Evolutionary conservation across 345 rosid species (phyloP), one percentile per base, ranked within the genome.

Genomic region (Acer saccharum): DNA sequence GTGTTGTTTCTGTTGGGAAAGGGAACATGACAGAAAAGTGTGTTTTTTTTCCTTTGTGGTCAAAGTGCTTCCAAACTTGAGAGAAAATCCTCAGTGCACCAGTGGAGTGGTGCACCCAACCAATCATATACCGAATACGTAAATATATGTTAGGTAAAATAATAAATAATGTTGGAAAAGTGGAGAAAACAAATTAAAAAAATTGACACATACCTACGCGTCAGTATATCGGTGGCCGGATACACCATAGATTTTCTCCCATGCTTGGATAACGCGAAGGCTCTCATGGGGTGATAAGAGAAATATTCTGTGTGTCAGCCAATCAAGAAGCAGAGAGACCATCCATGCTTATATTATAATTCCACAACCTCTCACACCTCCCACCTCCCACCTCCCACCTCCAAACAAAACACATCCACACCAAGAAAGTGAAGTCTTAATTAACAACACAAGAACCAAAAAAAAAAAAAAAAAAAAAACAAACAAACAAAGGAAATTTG

Each of bases 241-340:
- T 29, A 29, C 3, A 29, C 3, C 3, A 0, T 0, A 29, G 32
- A 2, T 29, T 29, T 29, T 29, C 32, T 29, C 32, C 32, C 32
- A 29, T 29, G 32, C 32, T 29, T 29, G 2, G 32, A 29, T 29
- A 72, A 65, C 50, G 57, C 80, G 74, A 50, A 65, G 78, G 78
- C 79, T 81, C 80, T 74, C 57, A 69, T 66, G 84, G 81, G 83
- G 67, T 62, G 48, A 77, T 71, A 77, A 66, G 88, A 73, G 80
- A 65, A 80, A 80, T 86, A 83, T 83, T 85, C 86, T 72, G 77
- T 75, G 12, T 83, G 83, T 77, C 81, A 72, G 44, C 87, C 86
- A 83, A 78, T 71, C 29, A 21, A 66, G 69, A 73, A 74, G 63
- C 12, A 54, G 6, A 35, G 66, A 60, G 14, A 46, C 50, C 68